Conservation (phyloP, 2,329 filamentous ascomycete genomes). For the Aureobasidium zeae region DNA sequence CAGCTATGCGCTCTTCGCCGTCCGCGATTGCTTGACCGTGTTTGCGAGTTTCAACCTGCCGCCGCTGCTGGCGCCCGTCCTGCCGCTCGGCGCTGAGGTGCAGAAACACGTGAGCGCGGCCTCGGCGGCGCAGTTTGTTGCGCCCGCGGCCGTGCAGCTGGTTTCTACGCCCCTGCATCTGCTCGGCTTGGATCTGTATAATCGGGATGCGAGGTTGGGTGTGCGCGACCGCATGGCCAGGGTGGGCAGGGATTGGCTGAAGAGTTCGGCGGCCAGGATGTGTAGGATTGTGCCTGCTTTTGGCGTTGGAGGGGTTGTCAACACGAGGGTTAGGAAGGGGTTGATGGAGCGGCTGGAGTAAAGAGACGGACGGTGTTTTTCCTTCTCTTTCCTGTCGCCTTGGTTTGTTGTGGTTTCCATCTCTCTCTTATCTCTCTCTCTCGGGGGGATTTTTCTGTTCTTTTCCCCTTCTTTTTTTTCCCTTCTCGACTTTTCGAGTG, state of each 20-base stretch:
- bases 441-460: too few species aligned
- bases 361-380: background rate
- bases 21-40: conserved; percentile 79
- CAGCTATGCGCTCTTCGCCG: conserved; percentile 68
- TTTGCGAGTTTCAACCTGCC: conserved; percentile 90
- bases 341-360: conserved; percentile 56
- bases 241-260: conserved; percentile 66
- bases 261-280: conserved; percentile 66
- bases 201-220: conserved; percentile 45
- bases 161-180: conserved; percentile 76
- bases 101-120: conserved; percentile 43
- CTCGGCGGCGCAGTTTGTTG: conserved; percentile 63
- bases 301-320: conserved; percentile 79
- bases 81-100: conserved; percentile 42
- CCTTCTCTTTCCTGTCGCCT: background rate
- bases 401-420: background rate
- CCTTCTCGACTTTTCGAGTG: too few species aligned
- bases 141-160: conserved; percentile 70
- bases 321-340: conserved; percentile 57
- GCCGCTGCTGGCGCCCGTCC: conserved; percentile 60
- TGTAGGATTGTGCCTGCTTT: conserved; percentile 82
- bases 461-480: too few species aligned
- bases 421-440: too few species aligned
- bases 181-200: conserved; percentile 78
- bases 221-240: conserved; percentile 54